Percentiles rank a stretch among this genome's conserved stretches.
These are phyloP conservation scores for Saccharomyces pastorianus DNA, from an alignment of 1,139 yeast genomes.

Conservation along the genomic window DNA sequence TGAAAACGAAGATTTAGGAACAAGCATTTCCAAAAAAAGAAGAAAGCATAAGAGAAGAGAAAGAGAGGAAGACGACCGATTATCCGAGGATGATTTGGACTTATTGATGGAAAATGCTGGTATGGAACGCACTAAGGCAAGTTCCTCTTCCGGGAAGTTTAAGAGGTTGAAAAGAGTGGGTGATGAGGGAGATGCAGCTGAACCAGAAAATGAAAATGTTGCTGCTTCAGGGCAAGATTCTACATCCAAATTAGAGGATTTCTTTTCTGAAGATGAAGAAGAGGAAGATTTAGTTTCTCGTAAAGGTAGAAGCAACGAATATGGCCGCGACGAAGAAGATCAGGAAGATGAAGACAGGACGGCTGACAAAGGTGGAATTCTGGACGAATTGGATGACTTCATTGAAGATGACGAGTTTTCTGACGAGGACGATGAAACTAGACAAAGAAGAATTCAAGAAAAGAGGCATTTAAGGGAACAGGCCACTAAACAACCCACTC, in stretches of 20 bases:
- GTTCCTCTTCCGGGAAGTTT: constrained; percentile 43
- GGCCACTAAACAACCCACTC: constrained; percentile 42
- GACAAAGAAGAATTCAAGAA: constrained; percentile 35
- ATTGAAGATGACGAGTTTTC: constrained; percentile 95
- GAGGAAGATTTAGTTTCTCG: constrained; percentile 32
- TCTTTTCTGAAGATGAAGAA: constrained; percentile 79
- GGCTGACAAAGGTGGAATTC: constrained; percentile 20
- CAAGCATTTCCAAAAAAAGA: constrained; percentile 34
- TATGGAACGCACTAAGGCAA: constrained; percentile 36
- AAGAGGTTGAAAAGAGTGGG: constrained; percentile 78
- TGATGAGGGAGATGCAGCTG: constrained; percentile 11
- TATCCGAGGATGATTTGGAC: constrained; percentile 93
- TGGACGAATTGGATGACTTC: constrained; percentile 91
- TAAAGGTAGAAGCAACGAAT: constrained; percentile 24
- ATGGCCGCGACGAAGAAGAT: constrained; percentile 2
- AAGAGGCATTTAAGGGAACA: constrained; percentile 32
- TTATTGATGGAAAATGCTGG: constrained; percentile 87
- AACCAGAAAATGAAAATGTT: constrained; percentile 32
- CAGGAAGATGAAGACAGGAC: constrained; percentile 34
- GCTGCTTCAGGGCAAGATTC: constrained; percentile 9
- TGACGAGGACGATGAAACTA: constrained; percentile 72
- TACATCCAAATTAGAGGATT: constrained; percentile 53
- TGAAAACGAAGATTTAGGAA: constrained; percentile 47
- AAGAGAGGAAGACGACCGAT: constrained; percentile 46
- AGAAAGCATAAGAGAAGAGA: constrained; percentile 34